phyloP scores from a whole-genome alignment of 768 basidiomycete genomes.

The Boletus tylopilopsis region DNA sequence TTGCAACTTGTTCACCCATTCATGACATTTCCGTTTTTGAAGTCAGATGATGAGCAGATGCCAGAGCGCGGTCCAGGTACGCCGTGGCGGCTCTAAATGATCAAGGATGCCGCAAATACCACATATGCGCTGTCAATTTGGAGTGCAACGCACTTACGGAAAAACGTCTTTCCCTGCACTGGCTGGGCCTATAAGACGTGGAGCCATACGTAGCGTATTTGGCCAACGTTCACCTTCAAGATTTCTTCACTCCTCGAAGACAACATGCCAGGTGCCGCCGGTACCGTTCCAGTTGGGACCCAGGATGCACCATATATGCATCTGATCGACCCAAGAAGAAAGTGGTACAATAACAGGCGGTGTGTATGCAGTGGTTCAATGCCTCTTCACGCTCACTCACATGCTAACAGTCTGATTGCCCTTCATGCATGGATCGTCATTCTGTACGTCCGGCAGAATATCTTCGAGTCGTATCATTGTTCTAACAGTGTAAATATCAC shows the following conservation, averaged over 20 bases:
- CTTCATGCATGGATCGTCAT: slow-evolving; percentile 71
- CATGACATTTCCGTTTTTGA: too few relatives aligned
- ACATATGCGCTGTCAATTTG: not conserved
- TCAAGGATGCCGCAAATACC: not conserved
- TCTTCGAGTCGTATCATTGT: not conserved
- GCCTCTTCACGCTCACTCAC: not conserved
- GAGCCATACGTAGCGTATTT: slow-evolving; percentile 15
- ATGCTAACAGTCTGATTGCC: slow-evolving; percentile 43
- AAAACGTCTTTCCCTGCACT: too few relatives aligned
- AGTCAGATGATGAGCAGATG: too few relatives aligned
- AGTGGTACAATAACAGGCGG: slow-evolving; percentile 78
- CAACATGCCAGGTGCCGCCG: slow-evolving; percentile 51
- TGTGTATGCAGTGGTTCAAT: slow-evolving; percentile 24
- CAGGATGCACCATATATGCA: slow-evolving; percentile 41
- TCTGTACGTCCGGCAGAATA: slow-evolving; percentile 38
- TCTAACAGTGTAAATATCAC: not conserved
- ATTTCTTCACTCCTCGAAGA: not conserved
- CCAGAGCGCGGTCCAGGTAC: too few relatives aligned
- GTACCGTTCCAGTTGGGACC: slow-evolving; percentile 32
- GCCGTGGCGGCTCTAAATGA: not conserved
- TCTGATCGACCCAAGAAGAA: slow-evolving; percentile 60
- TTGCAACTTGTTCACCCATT: not conserved
- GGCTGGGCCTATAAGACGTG: slow-evolving; percentile 13
- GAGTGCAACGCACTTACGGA: slow-evolving; percentile 20
- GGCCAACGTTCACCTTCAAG: slow-evolving; percentile 9